Conservation (phyloP, 371 early-diverging fungal genomes). For the Apophysomyces ossiformis region DNA sequence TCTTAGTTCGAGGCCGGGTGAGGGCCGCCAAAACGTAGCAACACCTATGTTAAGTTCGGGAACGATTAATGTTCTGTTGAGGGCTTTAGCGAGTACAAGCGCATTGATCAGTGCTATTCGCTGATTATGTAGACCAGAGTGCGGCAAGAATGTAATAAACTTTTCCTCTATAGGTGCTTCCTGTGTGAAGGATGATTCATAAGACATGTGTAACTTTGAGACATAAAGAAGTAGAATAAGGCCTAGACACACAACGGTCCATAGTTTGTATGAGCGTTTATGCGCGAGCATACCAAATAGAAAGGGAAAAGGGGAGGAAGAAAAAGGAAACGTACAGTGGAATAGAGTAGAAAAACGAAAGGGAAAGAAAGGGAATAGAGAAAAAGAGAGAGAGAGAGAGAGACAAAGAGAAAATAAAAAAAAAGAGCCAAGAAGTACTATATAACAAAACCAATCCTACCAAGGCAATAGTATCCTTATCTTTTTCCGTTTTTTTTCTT, state of each 20-base stretch:
- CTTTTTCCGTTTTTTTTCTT: neutral
- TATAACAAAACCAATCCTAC: conserved; percentile 8
- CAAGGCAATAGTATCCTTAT: conserved; percentile 1
- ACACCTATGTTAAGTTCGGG: conserved; percentile 50
- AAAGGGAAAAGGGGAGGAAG: conserved; percentile 7
- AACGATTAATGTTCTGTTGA: conserved; percentile 60
- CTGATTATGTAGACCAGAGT: conserved; percentile 68
- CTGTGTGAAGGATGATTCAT: neutral
- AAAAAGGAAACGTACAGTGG: neutral
- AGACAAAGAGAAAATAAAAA: conserved; percentile 11
- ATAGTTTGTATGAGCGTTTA: conserved; percentile 12
- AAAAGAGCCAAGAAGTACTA: conserved; percentile 8
- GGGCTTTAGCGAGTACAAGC: conserved; percentile 54
- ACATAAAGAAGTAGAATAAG: conserved; percentile 2
- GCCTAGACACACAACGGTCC: neutral
- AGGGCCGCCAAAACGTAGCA: conserved; percentile 39
- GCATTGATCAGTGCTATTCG: conserved; percentile 61
- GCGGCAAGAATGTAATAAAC: conserved; percentile 61
- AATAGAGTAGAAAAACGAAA: conserved; percentile 9
- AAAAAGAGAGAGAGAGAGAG: conserved; percentile 11
- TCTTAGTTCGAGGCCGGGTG: conserved; percentile 15
- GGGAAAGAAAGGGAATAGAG: conserved; percentile 5
- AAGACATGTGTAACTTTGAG: conserved; percentile 3
- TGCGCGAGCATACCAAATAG: neutral
- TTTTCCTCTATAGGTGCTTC: conserved; percentile 23